phyloP scores from a whole-genome alignment of 2,329 filamentous ascomycete genomes.

The Diaporthe sp. region DNA sequence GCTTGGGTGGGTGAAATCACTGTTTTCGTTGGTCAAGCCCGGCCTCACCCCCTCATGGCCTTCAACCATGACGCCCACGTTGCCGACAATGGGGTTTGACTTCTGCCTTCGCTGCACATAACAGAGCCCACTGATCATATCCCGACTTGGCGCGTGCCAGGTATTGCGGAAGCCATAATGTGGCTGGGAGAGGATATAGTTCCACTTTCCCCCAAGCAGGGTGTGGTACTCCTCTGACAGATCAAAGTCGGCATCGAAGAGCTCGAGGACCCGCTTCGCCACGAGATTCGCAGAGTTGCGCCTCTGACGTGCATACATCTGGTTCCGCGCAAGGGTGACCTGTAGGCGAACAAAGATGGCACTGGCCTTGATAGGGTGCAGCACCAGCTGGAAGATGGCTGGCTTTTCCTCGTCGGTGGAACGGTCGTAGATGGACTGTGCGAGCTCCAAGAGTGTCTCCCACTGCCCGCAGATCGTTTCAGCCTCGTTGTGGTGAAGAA shows the following conservation, averaged over 20 bases:
- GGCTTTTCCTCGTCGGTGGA: constrained; percentile 60
- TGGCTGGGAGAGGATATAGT: constrained; percentile 65
- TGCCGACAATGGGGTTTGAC: constrained; percentile 64
- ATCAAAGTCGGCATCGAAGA: constrained; percentile 65
- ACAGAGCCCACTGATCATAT: constrained; percentile 66
- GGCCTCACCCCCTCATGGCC: constrained; percentile 53
- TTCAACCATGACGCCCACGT: constrained; percentile 68
- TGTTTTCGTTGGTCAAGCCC: constrained; percentile 65
- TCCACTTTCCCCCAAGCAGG: constrained; percentile 68
- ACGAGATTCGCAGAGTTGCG: constrained; percentile 68
- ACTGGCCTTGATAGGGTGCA: constrained; percentile 72
- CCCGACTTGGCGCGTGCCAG: constrained; percentile 69
- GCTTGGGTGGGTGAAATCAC: constrained; percentile 62
- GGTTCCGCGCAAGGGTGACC: constrained; percentile 63
- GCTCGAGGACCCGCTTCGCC: constrained; percentile 59
- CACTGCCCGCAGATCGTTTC: constrained; percentile 68
- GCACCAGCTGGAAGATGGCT: constrained; percentile 72
- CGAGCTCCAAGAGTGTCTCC: constrained; percentile 60
- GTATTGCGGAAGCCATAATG: constrained; percentile 70
- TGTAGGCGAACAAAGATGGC: constrained; percentile 66
- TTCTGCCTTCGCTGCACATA: constrained; percentile 66
- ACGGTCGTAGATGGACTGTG: constrained; percentile 59
- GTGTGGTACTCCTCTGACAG: constrained; percentile 66
- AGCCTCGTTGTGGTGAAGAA: constrained; percentile 73
- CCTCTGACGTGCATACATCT: constrained; percentile 68